phyloP scores from a whole-genome alignment of 2,329 filamentous ascomycete genomes.

The Metarhizium anisopliae region DNA sequence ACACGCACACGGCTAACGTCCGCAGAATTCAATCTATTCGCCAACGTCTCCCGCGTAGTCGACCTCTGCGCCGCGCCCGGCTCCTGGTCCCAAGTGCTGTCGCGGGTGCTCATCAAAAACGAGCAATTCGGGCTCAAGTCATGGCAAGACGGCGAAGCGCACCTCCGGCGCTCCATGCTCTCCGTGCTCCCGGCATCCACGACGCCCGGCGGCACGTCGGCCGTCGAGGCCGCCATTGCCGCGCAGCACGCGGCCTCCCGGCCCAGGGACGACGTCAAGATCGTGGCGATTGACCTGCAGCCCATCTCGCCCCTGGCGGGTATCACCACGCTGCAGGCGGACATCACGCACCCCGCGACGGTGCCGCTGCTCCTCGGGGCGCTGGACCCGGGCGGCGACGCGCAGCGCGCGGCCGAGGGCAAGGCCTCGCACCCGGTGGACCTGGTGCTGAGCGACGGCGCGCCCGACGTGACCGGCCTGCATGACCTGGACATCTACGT shows the following conservation, averaged over 20 bases:
- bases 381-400: constrained; percentile 63
- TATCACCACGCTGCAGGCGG: constrained; percentile 84
- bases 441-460: constrained; percentile 88
- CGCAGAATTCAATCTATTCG: constrained; percentile 86
- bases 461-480: constrained; percentile 90
- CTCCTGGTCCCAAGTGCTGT: constrained; percentile 95
- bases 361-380: constrained; percentile 81
- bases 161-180: constrained; percentile 53
- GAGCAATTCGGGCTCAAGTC: constrained; percentile 80
- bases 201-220: neutral
- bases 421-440: constrained; percentile 73
- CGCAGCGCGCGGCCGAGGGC: constrained; percentile 15
- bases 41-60: constrained; percentile 82
- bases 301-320: constrained; percentile 91
- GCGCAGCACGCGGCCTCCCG: constrained; percentile 12
- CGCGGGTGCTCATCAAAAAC: constrained; percentile 84
- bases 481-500: constrained; percentile 98
- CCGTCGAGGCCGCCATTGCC: neutral
- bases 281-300: constrained; percentile 91
- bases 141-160: constrained; percentile 77
- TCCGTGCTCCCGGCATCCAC: constrained; percentile 30
- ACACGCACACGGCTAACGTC: constrained; percentile 8
- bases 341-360: constrained; percentile 95
- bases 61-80: constrained; percentile 94
- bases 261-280: constrained; percentile 68